A percentile compares a stretch with the other conserved stretches of the same genome.
Conservation (phyloP, 202 grass and related monocot genomes). For the Tripidium arundinaceum region DNA sequence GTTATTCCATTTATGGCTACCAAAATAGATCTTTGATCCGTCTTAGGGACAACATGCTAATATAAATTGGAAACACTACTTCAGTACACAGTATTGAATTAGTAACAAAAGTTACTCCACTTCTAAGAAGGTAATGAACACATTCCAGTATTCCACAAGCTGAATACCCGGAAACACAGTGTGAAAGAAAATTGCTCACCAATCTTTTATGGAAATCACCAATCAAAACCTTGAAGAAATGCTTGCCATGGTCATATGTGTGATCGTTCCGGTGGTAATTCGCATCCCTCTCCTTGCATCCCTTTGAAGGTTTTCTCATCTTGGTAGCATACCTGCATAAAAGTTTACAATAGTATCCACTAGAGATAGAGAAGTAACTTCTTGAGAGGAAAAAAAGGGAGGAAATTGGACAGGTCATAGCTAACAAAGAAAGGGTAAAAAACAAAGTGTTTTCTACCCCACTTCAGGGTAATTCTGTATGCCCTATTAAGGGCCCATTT, state of each 20-base stretch:
- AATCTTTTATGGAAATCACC: slow-evolving; percentile 31
- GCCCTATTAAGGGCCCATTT: no score
- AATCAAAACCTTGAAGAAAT: slow-evolving; percentile 43
- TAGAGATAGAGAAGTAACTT: background rate
- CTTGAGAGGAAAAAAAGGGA: no score
- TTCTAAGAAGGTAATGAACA: background rate
- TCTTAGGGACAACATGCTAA: background rate
- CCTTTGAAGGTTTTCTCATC: background rate
- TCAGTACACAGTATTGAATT: background rate
- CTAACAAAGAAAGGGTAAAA: background rate
- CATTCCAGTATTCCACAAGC: background rate
- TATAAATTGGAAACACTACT: background rate
- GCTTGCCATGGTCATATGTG: background rate
- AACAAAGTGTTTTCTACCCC: no score
- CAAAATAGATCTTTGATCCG: background rate
- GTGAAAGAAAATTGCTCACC: slow-evolving; percentile 3
- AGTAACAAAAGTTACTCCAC: background rate
- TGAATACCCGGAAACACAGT: background rate
- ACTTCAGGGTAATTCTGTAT: no score
- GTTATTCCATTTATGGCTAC: background rate
- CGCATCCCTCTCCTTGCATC: background rate
- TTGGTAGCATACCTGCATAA: background rate
- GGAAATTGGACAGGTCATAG: no score
- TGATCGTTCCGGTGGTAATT: background rate
- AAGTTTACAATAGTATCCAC: background rate